Evolutionary conservation across 2,329 filamentous ascomycete species (phyloP), one percentile per base, ranked within the genome.

Genomic region (Exserohilum rostratum): DNA sequence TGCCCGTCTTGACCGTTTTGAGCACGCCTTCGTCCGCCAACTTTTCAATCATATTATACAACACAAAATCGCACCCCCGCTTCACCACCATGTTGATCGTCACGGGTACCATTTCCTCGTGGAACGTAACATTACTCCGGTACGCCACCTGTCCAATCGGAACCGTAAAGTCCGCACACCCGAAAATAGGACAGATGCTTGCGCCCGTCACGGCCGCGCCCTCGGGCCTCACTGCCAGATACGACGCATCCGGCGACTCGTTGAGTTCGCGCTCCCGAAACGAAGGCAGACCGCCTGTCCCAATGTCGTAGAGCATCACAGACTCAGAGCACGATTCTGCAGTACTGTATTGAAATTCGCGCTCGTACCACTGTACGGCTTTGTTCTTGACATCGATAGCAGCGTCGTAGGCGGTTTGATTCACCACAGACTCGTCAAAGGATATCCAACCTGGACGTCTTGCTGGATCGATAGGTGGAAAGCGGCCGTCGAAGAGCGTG

Each of bases 61-160:
- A 50, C 60, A 79, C 68, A 54, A 76, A 76, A 49, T 79, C 78
- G 53, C 78, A 80, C 1, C 77, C 77, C n/a, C 75, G 55, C 57
- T 72, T 76, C 6, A 78, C 77, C 7, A 79, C 71, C 48, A 79
- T 58, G 27, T 73, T 76, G 2, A 79, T 72, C 10, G 76, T 77
- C 6, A 80, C 76, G 7, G 78, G 78, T 42, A 79, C 66, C 62
- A 74, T 71, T 64, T 79, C 77, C 46, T 70, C 63, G 31, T 71
- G 67, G 30, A 73, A 74, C 1, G 76, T 78, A 6, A 79, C 67
- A 50, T 76, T 73, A 53, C 74, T 77, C 17, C 49, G 53, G 53
- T 78, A 79, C 10, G 67, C 53, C 4, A 79, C 73, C 60, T 80
- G 76, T 1, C 78, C 78, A 45, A 80, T 76, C 11, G 77, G 77